These are phyloP conservation scores for Dioszegia crocea DNA, from an alignment of 768 basidiomycete genomes.

Conservation along the genomic window DNA sequence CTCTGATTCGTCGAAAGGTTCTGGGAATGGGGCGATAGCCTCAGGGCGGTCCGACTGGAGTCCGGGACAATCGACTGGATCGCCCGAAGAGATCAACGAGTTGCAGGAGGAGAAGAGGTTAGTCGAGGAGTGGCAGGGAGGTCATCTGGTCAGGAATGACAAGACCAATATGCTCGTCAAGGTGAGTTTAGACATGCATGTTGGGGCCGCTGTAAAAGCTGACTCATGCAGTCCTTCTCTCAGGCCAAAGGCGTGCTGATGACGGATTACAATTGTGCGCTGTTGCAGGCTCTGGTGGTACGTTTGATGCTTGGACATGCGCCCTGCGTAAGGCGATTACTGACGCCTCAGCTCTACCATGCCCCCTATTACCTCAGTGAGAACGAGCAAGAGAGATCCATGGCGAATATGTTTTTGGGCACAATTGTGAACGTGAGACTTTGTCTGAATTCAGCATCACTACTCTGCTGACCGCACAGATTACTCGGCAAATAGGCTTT, in stretches of 20 bases:
- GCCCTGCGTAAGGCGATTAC: not conserved
- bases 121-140: slow-evolving; percentile 35
- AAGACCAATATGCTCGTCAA: slow-evolving; percentile 51
- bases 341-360: slow-evolving; percentile 27
- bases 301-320: not conserved
- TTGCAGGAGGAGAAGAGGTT: slow-evolving; percentile 17
- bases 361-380: slow-evolving; percentile 42
- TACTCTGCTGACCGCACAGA: slow-evolving; percentile 22
- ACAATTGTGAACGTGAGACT: slow-evolving; percentile 46
- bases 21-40: too few relatives aligned
- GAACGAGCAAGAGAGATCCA: slow-evolving; percentile 34
- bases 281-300: slow-evolving; percentile 40
- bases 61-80: not conserved
- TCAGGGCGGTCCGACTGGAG: not conserved
- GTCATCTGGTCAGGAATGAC: slow-evolving; percentile 41
- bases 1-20: not conserved
- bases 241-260: slow-evolving; percentile 47
- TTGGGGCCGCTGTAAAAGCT: not conserved
- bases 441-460: not conserved
- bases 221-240: slow-evolving; percentile 39
- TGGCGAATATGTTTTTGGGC: slow-evolving; percentile 44
- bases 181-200: slow-evolving; percentile 11
- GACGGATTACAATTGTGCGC: slow-evolving; percentile 45
- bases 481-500: slow-evolving; percentile 49
- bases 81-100: not conserved